Evolutionary conservation across 2,329 filamentous ascomycete genomes (phyloP).

Genomic region (Fusarium odoratissimum): DNA sequence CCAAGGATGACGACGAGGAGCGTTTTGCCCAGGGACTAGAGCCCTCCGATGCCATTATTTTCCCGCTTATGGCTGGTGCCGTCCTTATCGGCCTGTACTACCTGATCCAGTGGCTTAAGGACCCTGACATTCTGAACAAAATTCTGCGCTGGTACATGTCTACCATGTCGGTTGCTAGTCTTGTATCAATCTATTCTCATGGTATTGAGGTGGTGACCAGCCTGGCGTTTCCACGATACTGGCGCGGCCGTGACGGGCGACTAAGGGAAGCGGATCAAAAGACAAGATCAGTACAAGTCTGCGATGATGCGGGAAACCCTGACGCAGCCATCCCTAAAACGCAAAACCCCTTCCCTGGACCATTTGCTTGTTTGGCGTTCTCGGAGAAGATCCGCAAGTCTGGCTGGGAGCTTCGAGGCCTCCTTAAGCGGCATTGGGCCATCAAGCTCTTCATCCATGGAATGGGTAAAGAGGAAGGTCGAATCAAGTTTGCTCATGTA

Average conservation of each 20-base stretch:
- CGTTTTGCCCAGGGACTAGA: slow-evolving; percentile 62
- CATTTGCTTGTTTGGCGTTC: slow-evolving; percentile 50
- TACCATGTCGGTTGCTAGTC: slow-evolving; percentile 79
- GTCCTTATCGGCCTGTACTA: slow-evolving; percentile 84
- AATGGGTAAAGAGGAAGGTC: slow-evolving; percentile 57
- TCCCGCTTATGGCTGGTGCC: slow-evolving; percentile 80
- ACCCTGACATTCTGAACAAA: slow-evolving; percentile 83
- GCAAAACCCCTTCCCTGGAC: slow-evolving; percentile 48
- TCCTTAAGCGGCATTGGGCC: slow-evolving; percentile 64
- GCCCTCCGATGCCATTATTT: slow-evolving; percentile 83
- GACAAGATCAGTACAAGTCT: slow-evolving; percentile 53
- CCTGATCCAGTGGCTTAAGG: slow-evolving; percentile 87
- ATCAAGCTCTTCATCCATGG: slow-evolving; percentile 64
- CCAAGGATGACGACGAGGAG: slow-evolving; percentile 62
- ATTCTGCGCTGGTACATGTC: slow-evolving; percentile 88
- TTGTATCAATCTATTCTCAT: slow-evolving; percentile 81
- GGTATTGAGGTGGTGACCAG: slow-evolving; percentile 71
- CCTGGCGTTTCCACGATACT: slow-evolving; percentile 79
- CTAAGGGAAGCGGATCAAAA: slow-evolving; percentile 60
- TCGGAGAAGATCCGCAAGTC: slow-evolving; percentile 39
- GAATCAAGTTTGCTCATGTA: slow-evolving; percentile 68
- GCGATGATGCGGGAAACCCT: slow-evolving; percentile 50
- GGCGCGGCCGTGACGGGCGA: slow-evolving; percentile 59
- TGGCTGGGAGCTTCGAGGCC: slow-evolving; percentile 62
- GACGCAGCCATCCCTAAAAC: slow-evolving; percentile 39